phyloP scores from a whole-genome alignment of 2,329 filamentous ascomycete species.

The Myriangium duriaei region DNA sequence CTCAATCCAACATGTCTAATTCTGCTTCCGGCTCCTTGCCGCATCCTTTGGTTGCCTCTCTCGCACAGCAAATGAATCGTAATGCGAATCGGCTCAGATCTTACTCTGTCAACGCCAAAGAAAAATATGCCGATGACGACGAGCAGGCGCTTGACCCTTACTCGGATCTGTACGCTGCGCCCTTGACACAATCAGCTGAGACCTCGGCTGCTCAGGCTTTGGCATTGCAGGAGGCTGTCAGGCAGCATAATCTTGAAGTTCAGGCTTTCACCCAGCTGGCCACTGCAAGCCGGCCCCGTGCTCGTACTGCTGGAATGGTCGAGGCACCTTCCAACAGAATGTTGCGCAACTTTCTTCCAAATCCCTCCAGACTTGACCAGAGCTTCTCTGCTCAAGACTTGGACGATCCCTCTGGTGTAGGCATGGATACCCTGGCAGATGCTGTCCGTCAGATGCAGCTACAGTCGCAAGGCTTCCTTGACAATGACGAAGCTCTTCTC shows the following conservation, averaged over 20 bases:
- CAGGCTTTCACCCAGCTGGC: constrained; percentile 84
- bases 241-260: constrained; percentile 84
- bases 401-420: constrained; percentile 58
- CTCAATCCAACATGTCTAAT: constrained; percentile 46
- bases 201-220: constrained; percentile 45
- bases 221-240: constrained; percentile 58
- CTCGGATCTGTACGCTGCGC: constrained; percentile 44
- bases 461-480: constrained; percentile 47
- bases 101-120: constrained; percentile 96
- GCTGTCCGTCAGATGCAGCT: constrained; percentile 73
- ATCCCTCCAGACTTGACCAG: constrained; percentile 62
- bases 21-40: constrained; percentile 7
- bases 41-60: constrained; percentile 50
- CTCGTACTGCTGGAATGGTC: constrained; percentile 80
- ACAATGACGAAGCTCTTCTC: constrained; percentile 66
- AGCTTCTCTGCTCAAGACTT: constrained; percentile 66
- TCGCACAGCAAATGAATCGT: constrained; percentile 64
- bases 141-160: constrained; percentile 51
- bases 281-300: constrained; percentile 68
- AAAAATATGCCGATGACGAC: constrained; percentile 87
- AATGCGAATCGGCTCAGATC: constrained; percentile 84
- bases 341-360: constrained; percentile 60
- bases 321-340: constrained; percentile 58
- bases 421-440: constrained; percentile 69
- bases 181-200: constrained; percentile 45